Evolutionary conservation across 495 filamentous ascomycete species (phyloP).

Genomic region (Amniculicola lignicola): DNA sequence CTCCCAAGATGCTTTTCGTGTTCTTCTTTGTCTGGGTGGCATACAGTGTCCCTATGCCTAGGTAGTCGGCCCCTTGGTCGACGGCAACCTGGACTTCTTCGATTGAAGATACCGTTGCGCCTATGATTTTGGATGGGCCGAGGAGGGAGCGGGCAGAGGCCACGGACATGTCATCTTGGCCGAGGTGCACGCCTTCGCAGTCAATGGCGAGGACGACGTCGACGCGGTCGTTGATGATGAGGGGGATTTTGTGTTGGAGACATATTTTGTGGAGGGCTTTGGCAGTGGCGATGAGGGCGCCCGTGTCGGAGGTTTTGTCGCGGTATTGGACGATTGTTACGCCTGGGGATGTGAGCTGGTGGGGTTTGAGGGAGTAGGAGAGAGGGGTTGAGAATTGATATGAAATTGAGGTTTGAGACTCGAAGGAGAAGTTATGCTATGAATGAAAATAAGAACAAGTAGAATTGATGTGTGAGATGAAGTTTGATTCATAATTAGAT

Average conservation of each 20-base stretch:
- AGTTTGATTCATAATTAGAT: no score
- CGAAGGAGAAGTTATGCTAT: no score
- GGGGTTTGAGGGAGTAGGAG: slow-evolving; percentile 22
- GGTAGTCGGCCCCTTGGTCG: slow-evolving; percentile 73
- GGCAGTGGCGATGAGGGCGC: slow-evolving; percentile 66
- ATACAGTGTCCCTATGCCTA: slow-evolving; percentile 72
- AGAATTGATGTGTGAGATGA: no score
- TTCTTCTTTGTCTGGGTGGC: slow-evolving; percentile 66
- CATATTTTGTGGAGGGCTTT: slow-evolving; percentile 68
- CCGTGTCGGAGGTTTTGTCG: slow-evolving; percentile 82
- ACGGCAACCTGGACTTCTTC: slow-evolving; percentile 66
- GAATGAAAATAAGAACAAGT: no score
- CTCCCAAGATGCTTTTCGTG: slow-evolving; percentile 77
- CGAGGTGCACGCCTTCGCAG: slow-evolving; percentile 89
- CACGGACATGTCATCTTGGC: slow-evolving; percentile 87
- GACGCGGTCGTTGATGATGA: slow-evolving; percentile 94
- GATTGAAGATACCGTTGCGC: slow-evolving; percentile 67
- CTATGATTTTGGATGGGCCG: slow-evolving; percentile 66
- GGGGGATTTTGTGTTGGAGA: slow-evolving; percentile 62
- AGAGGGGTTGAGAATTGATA: no score
- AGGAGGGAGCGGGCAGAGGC: slow-evolving; percentile 66
- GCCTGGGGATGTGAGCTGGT: slow-evolving; percentile 44
- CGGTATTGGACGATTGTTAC: slow-evolving; percentile 87
- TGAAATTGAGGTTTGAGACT: no score
- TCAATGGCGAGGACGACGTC: slow-evolving; percentile 84